These are phyloP conservation scores for Pulveroboletus ravenelii DNA, from an alignment of 768 basidiomycete species.

Conservation along the genomic window DNA sequence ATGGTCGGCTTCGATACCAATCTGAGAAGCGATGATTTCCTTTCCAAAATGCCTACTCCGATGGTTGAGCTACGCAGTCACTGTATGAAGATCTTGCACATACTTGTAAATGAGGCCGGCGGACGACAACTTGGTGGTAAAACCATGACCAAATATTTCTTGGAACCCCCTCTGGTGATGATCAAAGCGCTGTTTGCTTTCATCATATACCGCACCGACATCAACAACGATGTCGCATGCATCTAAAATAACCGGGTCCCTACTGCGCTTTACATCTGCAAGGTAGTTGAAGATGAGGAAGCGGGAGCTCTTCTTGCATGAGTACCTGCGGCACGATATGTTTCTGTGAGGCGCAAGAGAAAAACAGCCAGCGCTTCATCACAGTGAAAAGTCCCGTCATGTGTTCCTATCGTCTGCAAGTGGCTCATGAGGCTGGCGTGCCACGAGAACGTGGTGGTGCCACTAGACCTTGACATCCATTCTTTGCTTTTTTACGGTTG, in stretches of 20 bases:
- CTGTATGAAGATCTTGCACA: conserved; percentile 19
- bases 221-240: conserved; percentile 94
- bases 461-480: conserved; percentile 37
- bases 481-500: conserved; percentile 39
- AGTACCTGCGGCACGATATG: conserved; percentile 73
- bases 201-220: conserved; percentile 90
- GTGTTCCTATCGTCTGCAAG: conserved; percentile 79
- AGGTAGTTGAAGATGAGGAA: conserved; percentile 1
- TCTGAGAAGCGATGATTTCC: conserved; percentile 69
- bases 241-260: conserved; percentile 67
- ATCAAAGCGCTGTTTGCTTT: conserved; percentile 75
- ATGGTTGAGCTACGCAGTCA: conserved; percentile 2
- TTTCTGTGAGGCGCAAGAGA: conserved; percentile 71
- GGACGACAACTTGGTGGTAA: conserved; percentile 83
- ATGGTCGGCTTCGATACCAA: conserved; percentile 49
- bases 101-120: conserved; percentile 97
- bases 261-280: conserved; percentile 62
- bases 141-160: conserved; percentile 86
- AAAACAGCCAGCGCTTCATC: conserved; percentile 96
- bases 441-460: not conserved
- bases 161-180: conserved; percentile 94
- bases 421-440: not conserved
- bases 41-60: conserved; percentile 75
- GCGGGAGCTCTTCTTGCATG: conserved; percentile 1
- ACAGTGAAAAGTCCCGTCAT: conserved; percentile 94